phyloP scores from a whole-genome alignment of 2,329 filamentous ascomycete species.

The Sclerotinia nivalis region DNA sequence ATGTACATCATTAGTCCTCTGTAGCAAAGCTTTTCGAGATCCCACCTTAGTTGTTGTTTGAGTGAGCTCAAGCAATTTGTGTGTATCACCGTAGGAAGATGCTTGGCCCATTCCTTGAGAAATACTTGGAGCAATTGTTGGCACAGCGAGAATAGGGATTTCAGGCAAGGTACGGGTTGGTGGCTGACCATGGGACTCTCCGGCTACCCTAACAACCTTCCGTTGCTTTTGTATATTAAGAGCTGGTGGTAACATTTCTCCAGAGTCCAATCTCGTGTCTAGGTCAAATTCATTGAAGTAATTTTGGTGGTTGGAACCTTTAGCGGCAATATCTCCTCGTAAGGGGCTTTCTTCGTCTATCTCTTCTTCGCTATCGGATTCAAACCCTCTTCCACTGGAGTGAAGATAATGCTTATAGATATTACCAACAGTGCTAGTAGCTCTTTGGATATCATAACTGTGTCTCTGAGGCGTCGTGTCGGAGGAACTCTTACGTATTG shows the following conservation, averaged over 20 bases:
- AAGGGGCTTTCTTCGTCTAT: slow-evolving; percentile 20
- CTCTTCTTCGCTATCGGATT: slow-evolving; percentile 21
- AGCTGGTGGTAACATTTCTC: slow-evolving; percentile 23
- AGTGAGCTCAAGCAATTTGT: slow-evolving; percentile 31
- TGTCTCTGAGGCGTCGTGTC: slow-evolving; percentile 21
- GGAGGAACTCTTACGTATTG: slow-evolving; percentile 22
- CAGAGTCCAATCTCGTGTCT: background rate
- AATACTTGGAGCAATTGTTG: slow-evolving; percentile 17
- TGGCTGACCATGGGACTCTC: slow-evolving; percentile 22
- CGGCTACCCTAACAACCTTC: slow-evolving; percentile 20
- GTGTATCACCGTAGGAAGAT: slow-evolving; percentile 31
- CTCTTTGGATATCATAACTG: slow-evolving; percentile 25
- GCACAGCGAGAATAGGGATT: slow-evolving; percentile 12
- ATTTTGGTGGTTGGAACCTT: background rate
- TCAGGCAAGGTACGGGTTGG: slow-evolving; percentile 26
- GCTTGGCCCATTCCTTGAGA: slow-evolving; percentile 26
- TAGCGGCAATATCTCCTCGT: background rate
- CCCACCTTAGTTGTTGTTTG: slow-evolving; percentile 16
- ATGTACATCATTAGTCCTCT: background rate
- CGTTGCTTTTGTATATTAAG: slow-evolving; percentile 24
- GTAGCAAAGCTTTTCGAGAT: background rate
- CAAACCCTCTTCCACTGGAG: slow-evolving; percentile 20
- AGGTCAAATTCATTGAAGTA: background rate
- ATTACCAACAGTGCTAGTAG: slow-evolving; percentile 38
- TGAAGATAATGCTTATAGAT: slow-evolving; percentile 36